phyloP scores from a whole-genome alignment of 2,329 filamentous ascomycete genomes.

The Colletotrichum godetiae region DNA sequence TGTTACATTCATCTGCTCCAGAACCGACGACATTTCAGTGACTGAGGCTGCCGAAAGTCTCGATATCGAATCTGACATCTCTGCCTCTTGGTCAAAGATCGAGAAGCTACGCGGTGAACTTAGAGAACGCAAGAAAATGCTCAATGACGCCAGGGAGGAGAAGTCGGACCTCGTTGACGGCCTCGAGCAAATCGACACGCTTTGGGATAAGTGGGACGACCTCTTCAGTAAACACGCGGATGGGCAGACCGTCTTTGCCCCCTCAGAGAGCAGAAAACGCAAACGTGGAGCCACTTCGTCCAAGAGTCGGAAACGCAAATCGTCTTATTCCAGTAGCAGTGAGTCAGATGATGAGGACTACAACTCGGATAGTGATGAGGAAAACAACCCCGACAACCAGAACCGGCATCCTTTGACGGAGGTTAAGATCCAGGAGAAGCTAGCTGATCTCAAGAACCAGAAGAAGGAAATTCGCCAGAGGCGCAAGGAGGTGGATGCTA shows the following conservation, averaged over 20 bases:
- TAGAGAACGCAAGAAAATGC: conserved; percentile 37
- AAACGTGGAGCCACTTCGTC: conserved; percentile 30
- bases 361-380: conserved; percentile 26
- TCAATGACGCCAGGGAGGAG: conserved; percentile 1
- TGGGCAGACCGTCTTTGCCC: conserved; percentile 39
- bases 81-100: conserved; percentile 46
- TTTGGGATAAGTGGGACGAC: conserved; percentile 39
- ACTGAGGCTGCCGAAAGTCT: conserved; percentile 51
- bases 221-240: conserved; percentile 29
- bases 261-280: conserved; percentile 37
- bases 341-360: conserved; percentile 37
- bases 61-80: conserved; percentile 37
- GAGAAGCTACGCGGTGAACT: conserved; percentile 40
- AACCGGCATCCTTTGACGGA: conserved; percentile 16
- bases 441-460: conserved; percentile 19
- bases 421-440: conserved; percentile 12
- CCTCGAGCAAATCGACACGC: conserved; percentile 37
- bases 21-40: conserved; percentile 68
- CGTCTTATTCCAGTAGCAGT: conserved; percentile 30
- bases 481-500: conserved; percentile 34
- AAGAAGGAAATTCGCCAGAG: conserved; percentile 36
- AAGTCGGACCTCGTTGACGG: conserved; percentile 34
- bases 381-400: conserved; percentile 9
- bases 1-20: conserved; percentile 73
- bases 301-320: conserved; percentile 26